Base-by-base conservation (phyloP, 2,329 filamentous ascomycete genomes). In the Cercospora sp. region DNA sequence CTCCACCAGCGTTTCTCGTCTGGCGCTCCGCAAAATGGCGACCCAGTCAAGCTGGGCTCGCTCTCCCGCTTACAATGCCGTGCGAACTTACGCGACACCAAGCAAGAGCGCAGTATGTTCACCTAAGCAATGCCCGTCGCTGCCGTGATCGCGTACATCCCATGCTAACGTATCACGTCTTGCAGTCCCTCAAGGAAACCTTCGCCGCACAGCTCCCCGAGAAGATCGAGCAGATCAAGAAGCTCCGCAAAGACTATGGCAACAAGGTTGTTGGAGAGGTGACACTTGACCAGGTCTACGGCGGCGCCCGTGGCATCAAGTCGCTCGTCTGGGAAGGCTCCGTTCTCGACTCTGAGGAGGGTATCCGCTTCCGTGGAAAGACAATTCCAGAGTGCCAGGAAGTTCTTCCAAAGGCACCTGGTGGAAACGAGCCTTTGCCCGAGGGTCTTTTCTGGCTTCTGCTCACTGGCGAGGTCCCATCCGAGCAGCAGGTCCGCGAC, bases 371-470 rank as follows among this genome's bases (percentile, higher is more conserved):
- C 90, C 91, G 95, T 81, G 95, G 95, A 86, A 95, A 94, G 89
- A 99, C 95, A 75, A 99, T 99, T 79, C 95, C 95, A 77, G 95
- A 99, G 85, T 97, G 94, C 89, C 95, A 98, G 88, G 86, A 97
- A 84, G 85, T 97, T 78, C 93, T 99, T 68, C 95, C 95, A 83
- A 97, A 97, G 88, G 95, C 94, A 72, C 93, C 94, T 73, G 95
- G 95, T 79, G 95, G 95, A 86, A 88, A 93, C 82, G 94, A 99
- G 88, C 95, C 95, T 80, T 90, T 99, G 66, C 95, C 95, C 70
- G 95, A 99, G 88, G 90, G 94, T 88, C 93, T 99, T 81, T 99
- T 99, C 91, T 99, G 95, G 95, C 91, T 99, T 77, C 92, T 99
- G 81, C 84, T 99, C 83, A 99, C 95, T 73, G 95, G 95, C 76